A percentile compares a stretch with the other conserved stretches of the same genome.
Conservation (phyloP, 148 eudicot genomes). For the Talinum fruticosum region DNA sequence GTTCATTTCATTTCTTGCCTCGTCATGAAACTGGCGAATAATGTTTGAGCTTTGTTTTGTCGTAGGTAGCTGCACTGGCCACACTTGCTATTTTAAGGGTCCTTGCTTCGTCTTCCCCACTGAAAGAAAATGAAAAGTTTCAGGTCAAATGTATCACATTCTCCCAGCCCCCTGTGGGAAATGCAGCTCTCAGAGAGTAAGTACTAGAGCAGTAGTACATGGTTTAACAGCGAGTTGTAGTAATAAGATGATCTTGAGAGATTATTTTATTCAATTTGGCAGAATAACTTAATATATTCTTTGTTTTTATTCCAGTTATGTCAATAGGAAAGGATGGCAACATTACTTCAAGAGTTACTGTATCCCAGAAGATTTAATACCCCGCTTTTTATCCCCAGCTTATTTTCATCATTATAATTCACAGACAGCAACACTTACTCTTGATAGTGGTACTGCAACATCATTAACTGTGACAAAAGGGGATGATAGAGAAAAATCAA, state of each 20-base stretch:
- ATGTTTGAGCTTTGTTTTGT: slow-evolving; percentile 14
- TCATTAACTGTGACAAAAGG: slow-evolving; percentile 30
- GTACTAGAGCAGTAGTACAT: slow-evolving; percentile 21
- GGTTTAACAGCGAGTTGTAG: neutral
- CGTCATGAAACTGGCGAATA: neutral
- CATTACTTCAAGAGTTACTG: slow-evolving; percentile 90
- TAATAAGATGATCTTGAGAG: neutral
- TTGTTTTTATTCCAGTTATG: slow-evolving; percentile 56
- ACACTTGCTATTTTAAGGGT: slow-evolving; percentile 95
- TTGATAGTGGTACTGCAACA: slow-evolving; percentile 34
- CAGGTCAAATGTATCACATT: slow-evolving; percentile 96
- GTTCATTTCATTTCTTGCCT: slow-evolving; percentile 10
- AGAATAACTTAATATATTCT: neutral
- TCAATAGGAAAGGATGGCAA: slow-evolving; percentile 92
- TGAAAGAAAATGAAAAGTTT: slow-evolving; percentile 68
- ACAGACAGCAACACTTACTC: slow-evolving; percentile 29
- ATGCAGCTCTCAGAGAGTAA: slow-evolving; percentile 96
- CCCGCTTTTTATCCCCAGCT: slow-evolving; percentile 93
- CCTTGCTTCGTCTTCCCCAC: slow-evolving; percentile 57
- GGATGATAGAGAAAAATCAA: slow-evolving; percentile 39
- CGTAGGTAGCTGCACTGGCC: slow-evolving; percentile 92
- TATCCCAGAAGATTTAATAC: slow-evolving; percentile 96
- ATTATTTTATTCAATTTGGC: neutral
- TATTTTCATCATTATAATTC: slow-evolving; percentile 96
- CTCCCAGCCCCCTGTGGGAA: slow-evolving; percentile 99